Conservation (phyloP, 345 rosid species). For the Streptanthus diversifolius region DNA sequence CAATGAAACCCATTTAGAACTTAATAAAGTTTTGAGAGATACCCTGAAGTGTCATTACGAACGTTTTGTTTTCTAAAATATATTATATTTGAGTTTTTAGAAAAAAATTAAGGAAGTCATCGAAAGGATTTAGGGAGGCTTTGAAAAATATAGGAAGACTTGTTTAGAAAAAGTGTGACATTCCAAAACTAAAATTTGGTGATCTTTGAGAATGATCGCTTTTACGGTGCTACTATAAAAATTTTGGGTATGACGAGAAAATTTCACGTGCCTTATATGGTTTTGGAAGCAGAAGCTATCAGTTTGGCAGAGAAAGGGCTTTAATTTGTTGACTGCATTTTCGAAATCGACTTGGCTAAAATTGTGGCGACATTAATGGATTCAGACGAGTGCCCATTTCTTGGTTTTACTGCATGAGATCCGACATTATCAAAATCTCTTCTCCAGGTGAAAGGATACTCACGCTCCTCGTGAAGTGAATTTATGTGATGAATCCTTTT, state of each 20-base stretch:
- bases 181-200: neutral
- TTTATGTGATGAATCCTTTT: conserved; percentile 17
- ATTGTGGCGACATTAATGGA: conserved; percentile 6
- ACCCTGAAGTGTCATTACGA: neutral
- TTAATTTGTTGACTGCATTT: neutral
- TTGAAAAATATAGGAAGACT: neutral
- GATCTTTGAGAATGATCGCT: too few species aligned
- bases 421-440: conserved; percentile 13
- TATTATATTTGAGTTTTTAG: neutral
- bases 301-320: neutral
- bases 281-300: neutral
- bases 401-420: conserved; percentile 16
- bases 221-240: neutral
- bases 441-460: conserved; percentile 27
- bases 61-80: neutral
- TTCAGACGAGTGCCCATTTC: conserved; percentile 21
- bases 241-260: neutral
- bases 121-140: neutral
- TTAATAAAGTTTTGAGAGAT: neutral
- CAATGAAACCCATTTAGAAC: too few species aligned
- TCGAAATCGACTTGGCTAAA: neutral
- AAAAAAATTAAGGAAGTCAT: neutral
- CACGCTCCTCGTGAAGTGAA: conserved; percentile 19
- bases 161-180: neutral
- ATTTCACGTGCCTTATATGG: conserved; percentile 9